These are phyloP conservation scores for Vitis labrusca DNA, from an alignment of 164 flowering plant genomes.

Conservation along the genomic window DNA sequence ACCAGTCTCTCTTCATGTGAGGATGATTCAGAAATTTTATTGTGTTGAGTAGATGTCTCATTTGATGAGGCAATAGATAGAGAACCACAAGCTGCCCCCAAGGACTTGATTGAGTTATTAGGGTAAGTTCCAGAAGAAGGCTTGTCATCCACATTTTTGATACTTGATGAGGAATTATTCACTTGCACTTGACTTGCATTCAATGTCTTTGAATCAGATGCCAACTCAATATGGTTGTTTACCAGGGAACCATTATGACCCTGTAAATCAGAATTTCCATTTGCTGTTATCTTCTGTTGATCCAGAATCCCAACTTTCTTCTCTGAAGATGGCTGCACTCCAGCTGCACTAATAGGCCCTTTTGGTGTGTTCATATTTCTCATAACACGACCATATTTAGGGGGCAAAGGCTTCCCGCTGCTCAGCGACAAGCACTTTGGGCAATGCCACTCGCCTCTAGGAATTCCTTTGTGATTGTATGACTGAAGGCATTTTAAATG, in stretches of 20 bases:
- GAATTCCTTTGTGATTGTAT: slow-evolving; percentile 59
- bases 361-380: slow-evolving; percentile 49
- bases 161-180: slow-evolving; percentile 15
- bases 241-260: slow-evolving; percentile 18
- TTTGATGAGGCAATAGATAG: slow-evolving; percentile 15
- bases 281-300: slow-evolving; percentile 37
- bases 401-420: slow-evolving; percentile 87
- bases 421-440: slow-evolving; percentile 61
- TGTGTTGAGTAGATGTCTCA: slow-evolving; percentile 28
- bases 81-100: slow-evolving; percentile 20
- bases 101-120: slow-evolving; percentile 16
- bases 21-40: slow-evolving; percentile 23
- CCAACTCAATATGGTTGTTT: slow-evolving; percentile 13
- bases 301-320: slow-evolving; percentile 40
- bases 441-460: slow-evolving; percentile 92
- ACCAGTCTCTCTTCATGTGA: slow-evolving; percentile 18
- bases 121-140: slow-evolving; percentile 19
- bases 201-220: slow-evolving; percentile 20
- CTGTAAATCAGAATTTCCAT: slow-evolving; percentile 37
- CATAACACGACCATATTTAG: slow-evolving; percentile 93
- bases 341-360: slow-evolving; percentile 35
- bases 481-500: slow-evolving; percentile 80
- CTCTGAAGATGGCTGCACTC: slow-evolving; percentile 40
- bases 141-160: slow-evolving; percentile 22
- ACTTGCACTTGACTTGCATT: slow-evolving; percentile 24